These are phyloP conservation scores for Priceomyces castillae DNA, from an alignment of 805 yeast species.

Conservation along the genomic window DNA sequence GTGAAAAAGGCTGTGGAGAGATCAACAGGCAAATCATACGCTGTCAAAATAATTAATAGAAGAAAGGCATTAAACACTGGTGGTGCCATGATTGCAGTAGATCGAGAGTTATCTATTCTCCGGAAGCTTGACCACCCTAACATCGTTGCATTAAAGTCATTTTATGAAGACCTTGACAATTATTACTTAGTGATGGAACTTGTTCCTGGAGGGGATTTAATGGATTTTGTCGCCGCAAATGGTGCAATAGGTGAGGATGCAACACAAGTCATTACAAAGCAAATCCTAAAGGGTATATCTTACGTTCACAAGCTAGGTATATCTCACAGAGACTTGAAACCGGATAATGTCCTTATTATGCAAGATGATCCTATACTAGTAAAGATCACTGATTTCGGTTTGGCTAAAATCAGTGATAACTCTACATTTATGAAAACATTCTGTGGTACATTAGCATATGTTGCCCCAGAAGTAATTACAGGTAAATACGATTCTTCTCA, in stretches of 20 bases:
- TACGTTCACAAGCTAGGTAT: conserved; percentile 90
- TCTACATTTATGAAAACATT: conserved; percentile 90
- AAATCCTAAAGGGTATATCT: conserved; percentile 76
- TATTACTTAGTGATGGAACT: conserved; percentile 93
- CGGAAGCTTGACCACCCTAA: conserved; percentile 78
- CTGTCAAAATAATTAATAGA: conserved; percentile 86
- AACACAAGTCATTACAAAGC: conserved; percentile 80
- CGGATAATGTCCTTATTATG: conserved; percentile 89
- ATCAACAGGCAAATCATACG: conserved; percentile 78
- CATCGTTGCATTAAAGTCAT: conserved; percentile 77
- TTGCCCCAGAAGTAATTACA: conserved; percentile 88
- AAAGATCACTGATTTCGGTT: conserved; percentile 95
- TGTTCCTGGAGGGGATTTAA: conserved; percentile 93
- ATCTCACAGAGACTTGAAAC: conserved; percentile 94
- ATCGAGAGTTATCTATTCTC: conserved; percentile 80
- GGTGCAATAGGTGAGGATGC: conserved; percentile 92
- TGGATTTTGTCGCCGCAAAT: conserved; percentile 94
- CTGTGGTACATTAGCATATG: conserved; percentile 95
- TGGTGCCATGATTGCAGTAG: conserved; percentile 71
- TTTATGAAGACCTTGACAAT: conserved; percentile 76
- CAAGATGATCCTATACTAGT: conserved; percentile 87
- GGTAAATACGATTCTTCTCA: conserved; percentile 48
- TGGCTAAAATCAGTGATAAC: conserved; percentile 85
- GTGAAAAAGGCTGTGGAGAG: conserved; percentile 90
- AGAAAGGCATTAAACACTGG: conserved; percentile 71